Evolutionary conservation across 2,329 filamentous ascomycete species (phyloP), one percentile per base, ranked within the genome.

Genomic region (Penicillium sp.): DNA sequence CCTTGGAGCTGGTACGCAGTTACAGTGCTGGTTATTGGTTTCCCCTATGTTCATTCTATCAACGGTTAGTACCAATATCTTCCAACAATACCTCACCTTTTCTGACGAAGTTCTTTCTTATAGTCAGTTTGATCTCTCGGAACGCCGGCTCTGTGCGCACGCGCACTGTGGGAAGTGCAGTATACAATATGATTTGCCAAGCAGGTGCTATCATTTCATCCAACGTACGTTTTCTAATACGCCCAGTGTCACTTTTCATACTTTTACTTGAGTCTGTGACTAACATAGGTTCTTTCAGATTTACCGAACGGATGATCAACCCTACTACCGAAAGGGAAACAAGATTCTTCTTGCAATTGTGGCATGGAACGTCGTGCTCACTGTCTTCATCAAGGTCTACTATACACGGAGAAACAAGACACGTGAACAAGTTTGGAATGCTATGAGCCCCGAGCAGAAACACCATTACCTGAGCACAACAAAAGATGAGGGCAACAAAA

Each of bases 281-380:
- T 50, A n/a, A 49, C 23, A 7, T 21, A 7, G 5, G 3, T 4
- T 25, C 27, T 13, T 2, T 68, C 59, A 84, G 62, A 81, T 84
- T 57, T 84, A 84, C 62, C 77, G 81, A 19, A 65, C 68, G 2
- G 77, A 75, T 61, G 82, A 84, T 51, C 67, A 71, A 0, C 81
- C 82, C 0, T 84, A 82, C 67, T 85, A 84, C 68, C 80, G 82
- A 62, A 74, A 62, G 13, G 83, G 83, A 4, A 84, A 86, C 70
- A 80, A 74, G 12, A 78, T 84, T 9, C 75, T 83, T 43, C 75
- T 86, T 4, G 76, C 79, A 0, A 80, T 86, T 42, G 77, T 80
- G 23, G 77, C 73, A 0, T 70, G 84, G 3, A 71, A 78, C 0
- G 65, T 85, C 12, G 71, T 78, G 0, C 67, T 78, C 17, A 84